Percentiles rank a stretch among this genome's conserved stretches.
Conservation (phyloP, 768 basidiomycete species). For the Suillus fuscotomentosus region DNA sequence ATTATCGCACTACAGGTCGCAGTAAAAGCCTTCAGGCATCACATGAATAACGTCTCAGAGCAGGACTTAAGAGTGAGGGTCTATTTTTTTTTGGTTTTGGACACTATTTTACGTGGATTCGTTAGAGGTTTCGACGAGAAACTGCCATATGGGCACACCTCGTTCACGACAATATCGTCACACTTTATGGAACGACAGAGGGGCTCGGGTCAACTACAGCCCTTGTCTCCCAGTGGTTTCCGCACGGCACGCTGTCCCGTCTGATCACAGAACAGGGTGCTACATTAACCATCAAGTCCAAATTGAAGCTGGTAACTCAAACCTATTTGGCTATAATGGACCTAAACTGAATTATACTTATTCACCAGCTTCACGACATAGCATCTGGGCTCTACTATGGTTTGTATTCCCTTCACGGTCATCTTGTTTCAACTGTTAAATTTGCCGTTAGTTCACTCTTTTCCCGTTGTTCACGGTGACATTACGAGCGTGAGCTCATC, state of each 20-base stretch:
- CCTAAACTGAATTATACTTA: not conserved
- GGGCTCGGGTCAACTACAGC: slow-evolving; percentile 3
- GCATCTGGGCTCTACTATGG: slow-evolving; percentile 16
- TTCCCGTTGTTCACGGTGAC: slow-evolving; percentile 17
- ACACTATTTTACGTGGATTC: not conserved
- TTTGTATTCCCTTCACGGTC: not conserved
- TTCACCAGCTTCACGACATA: slow-evolving; percentile 18
- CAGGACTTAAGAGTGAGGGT: not conserved
- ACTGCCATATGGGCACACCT: slow-evolving; percentile 19
- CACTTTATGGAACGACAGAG: slow-evolving; percentile 14
- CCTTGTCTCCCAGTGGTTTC: slow-evolving; percentile 4
- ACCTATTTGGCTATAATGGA: not conserved
- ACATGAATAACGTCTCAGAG: no score
- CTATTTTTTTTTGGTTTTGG: not conserved
- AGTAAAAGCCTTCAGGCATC: not conserved
- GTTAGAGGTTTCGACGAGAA: slow-evolving; percentile 16
- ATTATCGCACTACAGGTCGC: not conserved
- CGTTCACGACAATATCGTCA: slow-evolving; percentile 18
- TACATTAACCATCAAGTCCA: not conserved
- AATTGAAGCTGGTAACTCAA: not conserved
- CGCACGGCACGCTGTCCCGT: not conserved
- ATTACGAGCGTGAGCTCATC: slow-evolving; percentile 10
- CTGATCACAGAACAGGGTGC: not conserved
- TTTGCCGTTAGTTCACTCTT: slow-evolving; percentile 13
- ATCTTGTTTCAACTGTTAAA: not conserved